A percentile compares a stretch with the other conserved stretches of the same genome.
Conservation (phyloP, 371 early-diverging fungal species). For the Gilbertella persicaria region DNA sequence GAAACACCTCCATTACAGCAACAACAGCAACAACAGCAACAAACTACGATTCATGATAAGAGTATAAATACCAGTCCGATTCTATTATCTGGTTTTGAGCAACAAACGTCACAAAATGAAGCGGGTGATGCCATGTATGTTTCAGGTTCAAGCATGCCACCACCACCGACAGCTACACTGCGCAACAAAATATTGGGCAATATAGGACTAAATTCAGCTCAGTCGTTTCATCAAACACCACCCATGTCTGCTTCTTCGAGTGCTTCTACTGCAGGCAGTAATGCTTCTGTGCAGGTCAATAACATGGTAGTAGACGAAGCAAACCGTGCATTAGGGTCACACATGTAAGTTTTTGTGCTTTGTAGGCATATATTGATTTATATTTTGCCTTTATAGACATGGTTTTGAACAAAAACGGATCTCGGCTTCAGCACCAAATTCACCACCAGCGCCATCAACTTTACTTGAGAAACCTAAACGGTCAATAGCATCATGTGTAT, state of each 20-base stretch:
- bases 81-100: conserved; percentile 5
- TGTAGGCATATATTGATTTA: neutral
- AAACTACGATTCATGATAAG: conserved; percentile 5
- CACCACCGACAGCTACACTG: conserved; percentile 37
- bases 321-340: neutral
- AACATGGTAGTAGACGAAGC: neutral
- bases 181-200: conserved; percentile 29
- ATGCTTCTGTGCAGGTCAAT: neutral
- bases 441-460: conserved; percentile 1
- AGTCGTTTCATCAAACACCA: conserved; percentile 11
- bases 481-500: conserved; percentile 1
- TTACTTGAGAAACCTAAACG: conserved; percentile 11
- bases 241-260: conserved; percentile 20
- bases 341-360: conserved; percentile 1
- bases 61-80: conserved; percentile 11
- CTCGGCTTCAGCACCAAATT: conserved; percentile 21
- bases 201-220: conserved; percentile 3
- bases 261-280: conserved; percentile 8
- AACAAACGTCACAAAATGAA: conserved; percentile 10
- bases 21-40: neutral
- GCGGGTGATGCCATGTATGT: conserved; percentile 33
- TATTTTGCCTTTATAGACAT: too few species aligned
- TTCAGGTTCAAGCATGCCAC: conserved; percentile 33
- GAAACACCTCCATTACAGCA: conserved; percentile 4
- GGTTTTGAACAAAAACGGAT: conserved; percentile 11